Evolutionary conservation across 2,329 filamentous ascomycete species (phyloP), one percentile per base, ranked within the genome.

Genomic region (Ascochyta pisi): DNA sequence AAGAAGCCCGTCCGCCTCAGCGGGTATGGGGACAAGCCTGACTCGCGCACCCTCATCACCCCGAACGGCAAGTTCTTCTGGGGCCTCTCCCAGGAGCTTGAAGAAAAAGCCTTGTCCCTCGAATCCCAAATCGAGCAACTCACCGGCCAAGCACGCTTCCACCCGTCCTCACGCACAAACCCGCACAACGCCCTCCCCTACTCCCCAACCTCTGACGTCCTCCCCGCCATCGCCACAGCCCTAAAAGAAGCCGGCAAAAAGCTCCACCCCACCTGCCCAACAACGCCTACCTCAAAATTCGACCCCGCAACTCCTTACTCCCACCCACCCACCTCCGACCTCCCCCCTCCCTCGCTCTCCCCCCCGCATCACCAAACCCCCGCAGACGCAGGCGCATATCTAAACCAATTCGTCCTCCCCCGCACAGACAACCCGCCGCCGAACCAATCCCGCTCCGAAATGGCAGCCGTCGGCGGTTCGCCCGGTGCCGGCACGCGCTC

Each of bases 11-110:
- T 81, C 12, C 75, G 75, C 24, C 75, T 79, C 19, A 74, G 73
- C 27, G 75, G 75, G n/a, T 69, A 77, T n/a, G 74, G 79, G 23
- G 75, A 72, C 29, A 76, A 73, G n/a, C 63, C 74, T 26, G 79
- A 78, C 56, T 77, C 77, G 1, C 83, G 88, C 24, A 86, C 90
- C 60, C 82, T 93, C 63, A 85, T 93, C 48, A 92, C 90, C 0
- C 89, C 90, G 0, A 87, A 89, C 58, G 90, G 90, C 10, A 87
- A 91, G 60, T 90, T 89, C 69, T 81, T 94, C n/a, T 86, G 88
- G 61, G 88, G 89, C 54, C 76, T 95, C 50, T 86, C 82, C 1
- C 77, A 82, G 4, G 85, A 88, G 38, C 87, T 93, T 60, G 90
- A 93, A 68, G 81, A 87, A 31, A 83, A 83, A 4, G 93, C 89